Evolutionary conservation across 352 stramenopile genomes (phyloP).

Genomic region (Phytophthora constricta): DNA sequence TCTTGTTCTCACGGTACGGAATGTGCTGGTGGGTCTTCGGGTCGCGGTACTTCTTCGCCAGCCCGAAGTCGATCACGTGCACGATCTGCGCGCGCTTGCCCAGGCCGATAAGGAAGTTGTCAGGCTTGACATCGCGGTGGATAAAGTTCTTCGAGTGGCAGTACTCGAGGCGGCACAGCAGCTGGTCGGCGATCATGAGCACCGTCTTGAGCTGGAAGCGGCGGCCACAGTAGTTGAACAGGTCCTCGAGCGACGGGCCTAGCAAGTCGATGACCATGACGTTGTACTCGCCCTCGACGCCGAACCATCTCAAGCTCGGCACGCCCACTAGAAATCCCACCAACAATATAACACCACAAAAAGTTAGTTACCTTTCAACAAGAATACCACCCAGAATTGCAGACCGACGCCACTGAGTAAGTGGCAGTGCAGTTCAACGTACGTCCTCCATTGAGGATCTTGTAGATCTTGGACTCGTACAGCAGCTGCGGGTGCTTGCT

Average conservation of each 20-base stretch:
- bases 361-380: slow-evolving; percentile 2
- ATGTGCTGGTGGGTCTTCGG: slow-evolving; percentile 92
- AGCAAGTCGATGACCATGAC: slow-evolving; percentile 99
- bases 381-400: not conserved
- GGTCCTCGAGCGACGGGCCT: slow-evolving; percentile 92
- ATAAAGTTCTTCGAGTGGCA: slow-evolving; percentile 92
- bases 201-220: slow-evolving; percentile 96
- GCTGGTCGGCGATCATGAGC: slow-evolving; percentile 93
- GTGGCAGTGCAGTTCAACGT: too few relatives aligned
- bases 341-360: slow-evolving; percentile 26
- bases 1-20: slow-evolving; percentile 92
- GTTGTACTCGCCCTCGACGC: slow-evolving; percentile 99
- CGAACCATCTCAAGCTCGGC: slow-evolving; percentile 98
- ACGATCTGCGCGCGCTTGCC: slow-evolving; percentile 88
- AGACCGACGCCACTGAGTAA: too few relatives aligned
- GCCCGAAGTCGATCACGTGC: slow-evolving; percentile 91
- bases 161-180: slow-evolving; percentile 88
- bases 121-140: slow-evolving; percentile 90
- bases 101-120: slow-evolving; percentile 92
- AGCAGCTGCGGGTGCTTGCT: slow-evolving; percentile 98
- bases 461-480: slow-evolving; percentile 99
- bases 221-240: slow-evolving; percentile 91
- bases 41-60: slow-evolving; percentile 92
- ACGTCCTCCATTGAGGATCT: slow-evolving; percentile 99
- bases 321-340: slow-evolving; percentile 92